These are phyloP conservation scores for Melampsora allii-populina DNA, from an alignment of 1,284 basidiomycete genomes.

Conservation along the genomic window DNA sequence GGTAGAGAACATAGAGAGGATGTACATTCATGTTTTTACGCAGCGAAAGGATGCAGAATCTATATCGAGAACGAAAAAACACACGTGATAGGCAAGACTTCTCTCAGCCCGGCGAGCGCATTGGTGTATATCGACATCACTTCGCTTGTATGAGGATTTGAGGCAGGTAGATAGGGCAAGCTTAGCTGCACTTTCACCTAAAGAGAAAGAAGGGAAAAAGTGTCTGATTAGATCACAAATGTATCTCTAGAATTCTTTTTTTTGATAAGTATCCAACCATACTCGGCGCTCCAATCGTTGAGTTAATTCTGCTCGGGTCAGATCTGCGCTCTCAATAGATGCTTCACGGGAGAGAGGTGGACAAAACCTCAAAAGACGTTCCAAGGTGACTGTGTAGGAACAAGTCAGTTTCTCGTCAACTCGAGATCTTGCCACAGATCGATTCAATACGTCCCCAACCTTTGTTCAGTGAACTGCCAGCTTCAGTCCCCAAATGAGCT, in stretches of 20 bases:
- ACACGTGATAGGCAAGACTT: slow-evolving; percentile 23
- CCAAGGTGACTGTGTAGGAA: slow-evolving; percentile 18
- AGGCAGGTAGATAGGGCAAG: slow-evolving; percentile 33
- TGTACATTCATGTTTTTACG: not conserved
- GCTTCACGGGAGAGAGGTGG: slow-evolving; percentile 15
- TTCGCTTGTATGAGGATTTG: slow-evolving; percentile 34
- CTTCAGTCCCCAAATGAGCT: too few relatives aligned
- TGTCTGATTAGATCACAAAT: slow-evolving; percentile 54
- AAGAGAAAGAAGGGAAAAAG: slow-evolving; percentile 85
- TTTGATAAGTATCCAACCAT: not conserved
- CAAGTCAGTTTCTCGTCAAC: too few relatives aligned
- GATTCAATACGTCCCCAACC: too few relatives aligned
- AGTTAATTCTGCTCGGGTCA: slow-evolving; percentile 27
- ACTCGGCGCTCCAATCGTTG: slow-evolving; percentile 27
- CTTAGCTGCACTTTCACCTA: slow-evolving; percentile 52
- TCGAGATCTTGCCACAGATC: too few relatives aligned
- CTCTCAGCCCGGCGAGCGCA: slow-evolving; percentile 8
- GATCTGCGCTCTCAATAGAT: slow-evolving; percentile 20
- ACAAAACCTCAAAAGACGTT: slow-evolving; percentile 31
- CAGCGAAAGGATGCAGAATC: not conserved
- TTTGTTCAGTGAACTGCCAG: too few relatives aligned
- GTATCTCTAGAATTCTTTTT: slow-evolving; percentile 51
- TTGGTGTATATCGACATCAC: slow-evolving; percentile 29
- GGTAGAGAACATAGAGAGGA: not conserved
- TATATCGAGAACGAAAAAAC: not conserved